Evolutionary conservation across 257 asterid species (phyloP).

Genomic region (Cruciata laevipes): DNA sequence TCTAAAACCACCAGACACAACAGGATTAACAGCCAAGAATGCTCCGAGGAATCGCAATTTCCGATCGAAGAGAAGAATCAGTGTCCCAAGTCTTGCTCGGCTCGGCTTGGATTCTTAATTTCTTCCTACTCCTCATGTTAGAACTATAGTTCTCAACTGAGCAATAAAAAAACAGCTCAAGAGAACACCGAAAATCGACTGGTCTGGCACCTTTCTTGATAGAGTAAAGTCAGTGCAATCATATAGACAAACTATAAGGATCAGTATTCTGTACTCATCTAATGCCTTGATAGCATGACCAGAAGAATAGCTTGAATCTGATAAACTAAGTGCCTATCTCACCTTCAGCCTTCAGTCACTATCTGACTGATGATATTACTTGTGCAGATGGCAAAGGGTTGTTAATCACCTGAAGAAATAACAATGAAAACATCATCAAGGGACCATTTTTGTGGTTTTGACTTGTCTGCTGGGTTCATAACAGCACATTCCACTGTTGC

Average conservation of each 20-base stretch:
- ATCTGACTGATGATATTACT: constrained; percentile 7
- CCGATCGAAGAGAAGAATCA: background rate
- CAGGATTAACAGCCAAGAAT: background rate
- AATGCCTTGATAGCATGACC: background rate
- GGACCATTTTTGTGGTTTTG: constrained; percentile 67
- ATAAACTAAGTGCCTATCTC: background rate
- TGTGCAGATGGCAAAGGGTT: background rate
- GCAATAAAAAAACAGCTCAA: constrained; percentile 10
- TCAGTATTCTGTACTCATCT: background rate
- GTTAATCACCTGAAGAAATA: constrained; percentile 53
- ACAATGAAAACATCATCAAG: constrained; percentile 80
- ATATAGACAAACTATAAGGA: background rate
- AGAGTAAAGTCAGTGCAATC: background rate
- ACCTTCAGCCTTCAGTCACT: background rate
- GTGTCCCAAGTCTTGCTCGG: background rate
- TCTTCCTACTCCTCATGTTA: background rate
- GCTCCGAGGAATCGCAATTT: background rate
- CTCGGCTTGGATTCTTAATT: background rate
- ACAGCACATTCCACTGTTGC: constrained; percentile 72
- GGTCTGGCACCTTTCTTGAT: background rate
- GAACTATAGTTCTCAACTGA: background rate
- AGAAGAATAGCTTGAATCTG: background rate
- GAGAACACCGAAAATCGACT: constrained; percentile 5
- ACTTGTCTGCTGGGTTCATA: constrained; percentile 68
- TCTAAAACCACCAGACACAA: too few species aligned